phyloP scores from a whole-genome alignment of 2,329 filamentous ascomycete genomes.

The Trichophyton mentagrophytes region DNA sequence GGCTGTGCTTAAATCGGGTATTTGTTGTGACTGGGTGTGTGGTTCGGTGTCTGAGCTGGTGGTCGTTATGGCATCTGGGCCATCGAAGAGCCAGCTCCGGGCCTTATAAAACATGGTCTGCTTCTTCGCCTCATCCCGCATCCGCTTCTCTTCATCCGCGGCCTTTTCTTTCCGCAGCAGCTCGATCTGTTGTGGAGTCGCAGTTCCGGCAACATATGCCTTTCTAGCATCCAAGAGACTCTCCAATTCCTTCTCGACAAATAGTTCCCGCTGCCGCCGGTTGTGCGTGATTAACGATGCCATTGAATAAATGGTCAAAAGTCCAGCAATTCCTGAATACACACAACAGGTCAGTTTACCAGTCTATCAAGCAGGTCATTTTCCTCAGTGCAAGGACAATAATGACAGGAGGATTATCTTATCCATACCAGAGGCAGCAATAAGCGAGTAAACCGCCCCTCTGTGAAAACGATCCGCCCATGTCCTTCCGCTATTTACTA shows the following conservation, averaged over 20 bases:
- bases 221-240: slow-evolving; percentile 31
- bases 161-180: slow-evolving; percentile 34
- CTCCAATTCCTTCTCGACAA: slow-evolving; percentile 40
- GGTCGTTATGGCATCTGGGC: slow-evolving; percentile 7
- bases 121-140: slow-evolving; percentile 29
- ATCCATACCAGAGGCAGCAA: slow-evolving; percentile 46
- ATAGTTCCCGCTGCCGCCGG: slow-evolving; percentile 50
- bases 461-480: slow-evolving; percentile 51
- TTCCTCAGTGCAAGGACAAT: neutral
- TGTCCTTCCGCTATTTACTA: slow-evolving; percentile 40
- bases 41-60: neutral
- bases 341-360: neutral
- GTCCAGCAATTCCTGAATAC: slow-evolving; percentile 42
- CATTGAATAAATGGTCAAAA: slow-evolving; percentile 51
- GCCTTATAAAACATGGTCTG: slow-evolving; percentile 27
- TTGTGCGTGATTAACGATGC: slow-evolving; percentile 57
- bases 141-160: slow-evolving; percentile 29
- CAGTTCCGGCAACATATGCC: slow-evolving; percentile 29
- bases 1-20: neutral
- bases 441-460: slow-evolving; percentile 46
- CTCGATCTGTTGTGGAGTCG: slow-evolving; percentile 31
- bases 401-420: neutral
- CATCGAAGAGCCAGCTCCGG: slow-evolving; percentile 28
- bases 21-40: neutral
- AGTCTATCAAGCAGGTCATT: neutral